phyloP scores from a whole-genome alignment of 2,329 filamentous ascomycete species.

The Nigrospora sphaerica region DNA sequence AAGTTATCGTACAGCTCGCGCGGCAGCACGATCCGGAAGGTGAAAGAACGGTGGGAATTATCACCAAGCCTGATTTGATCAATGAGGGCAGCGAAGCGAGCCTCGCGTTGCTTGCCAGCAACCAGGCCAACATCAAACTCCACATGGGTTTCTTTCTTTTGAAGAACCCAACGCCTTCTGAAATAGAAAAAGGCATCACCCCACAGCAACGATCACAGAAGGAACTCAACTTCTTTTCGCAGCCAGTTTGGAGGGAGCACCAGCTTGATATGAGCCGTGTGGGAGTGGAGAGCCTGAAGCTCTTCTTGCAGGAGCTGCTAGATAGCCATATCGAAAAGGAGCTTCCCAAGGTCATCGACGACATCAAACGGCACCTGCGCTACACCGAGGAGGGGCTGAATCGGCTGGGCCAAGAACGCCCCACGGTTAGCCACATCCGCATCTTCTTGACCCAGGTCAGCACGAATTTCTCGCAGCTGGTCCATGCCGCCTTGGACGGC shows the following conservation, averaged over 20 bases:
- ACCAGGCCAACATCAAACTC: constrained; percentile 31
- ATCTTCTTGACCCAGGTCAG: constrained; percentile 13
- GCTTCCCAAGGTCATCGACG: constrained; percentile 16
- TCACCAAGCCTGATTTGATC: constrained; percentile 33
- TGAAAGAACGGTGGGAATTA: constrained; percentile 31
- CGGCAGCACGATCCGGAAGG: constrained; percentile 22
- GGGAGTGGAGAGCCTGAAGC: constrained; percentile 9
- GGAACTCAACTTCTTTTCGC: constrained; percentile 33
- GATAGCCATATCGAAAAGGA: constrained; percentile 20
- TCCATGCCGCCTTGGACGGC: constrained; percentile 15
- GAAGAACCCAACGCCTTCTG: constrained; percentile 26
- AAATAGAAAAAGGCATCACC: constrained; percentile 24
- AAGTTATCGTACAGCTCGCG: constrained; percentile 24
- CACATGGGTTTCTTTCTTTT: constrained; percentile 27
- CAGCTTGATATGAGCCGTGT: constrained; percentile 11
- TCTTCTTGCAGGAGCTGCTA: constrained; percentile 15
- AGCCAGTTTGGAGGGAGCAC: constrained; percentile 24
- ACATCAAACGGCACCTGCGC: constrained; percentile 10
- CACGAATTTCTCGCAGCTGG: constrained; percentile 14
- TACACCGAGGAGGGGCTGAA: constrained; percentile 4
- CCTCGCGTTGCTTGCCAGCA: constrained; percentile 19
- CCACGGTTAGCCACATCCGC: constrained; percentile 10
- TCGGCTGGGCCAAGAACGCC: constrained; percentile 9
- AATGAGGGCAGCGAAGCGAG: constrained; percentile 11
- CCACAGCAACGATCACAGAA: constrained; percentile 23